Percentiles rank a stretch among this genome's conserved stretches.
These are phyloP conservation scores for Entomortierella lignicola DNA, from an alignment of 192 early-diverging fungal genomes.

Conservation along the genomic window DNA sequence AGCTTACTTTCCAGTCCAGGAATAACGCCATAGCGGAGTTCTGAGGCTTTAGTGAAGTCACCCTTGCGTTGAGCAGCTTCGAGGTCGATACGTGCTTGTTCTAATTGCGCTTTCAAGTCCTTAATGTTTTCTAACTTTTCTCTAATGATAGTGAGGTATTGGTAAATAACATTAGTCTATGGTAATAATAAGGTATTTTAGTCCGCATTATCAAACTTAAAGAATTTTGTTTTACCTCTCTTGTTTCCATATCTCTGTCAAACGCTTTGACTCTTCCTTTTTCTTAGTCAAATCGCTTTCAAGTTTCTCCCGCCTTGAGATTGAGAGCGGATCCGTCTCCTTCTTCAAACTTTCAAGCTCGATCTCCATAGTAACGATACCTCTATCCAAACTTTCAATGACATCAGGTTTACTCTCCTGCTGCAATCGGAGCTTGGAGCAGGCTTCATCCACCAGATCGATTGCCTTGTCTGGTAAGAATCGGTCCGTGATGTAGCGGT, in stretches of 20 bases:
- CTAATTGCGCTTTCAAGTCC: constrained; percentile 72
- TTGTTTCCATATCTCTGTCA: constrained; percentile 73
- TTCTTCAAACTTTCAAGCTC: constrained; percentile 85
- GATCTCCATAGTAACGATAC: constrained; percentile 82
- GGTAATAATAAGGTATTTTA: too few species aligned
- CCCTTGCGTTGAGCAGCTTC: constrained; percentile 79
- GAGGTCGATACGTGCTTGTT: constrained; percentile 79
- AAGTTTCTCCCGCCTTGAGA: constrained; percentile 71
- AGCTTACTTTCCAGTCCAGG: constrained; percentile 77
- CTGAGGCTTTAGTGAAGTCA: constrained; percentile 78
- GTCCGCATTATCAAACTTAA: not conserved
- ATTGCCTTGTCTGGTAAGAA: constrained; percentile 88
- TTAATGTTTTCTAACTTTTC: constrained; percentile 78
- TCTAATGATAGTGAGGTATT: not conserved
- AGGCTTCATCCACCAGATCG: constrained; percentile 85
- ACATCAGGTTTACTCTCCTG: constrained; percentile 85
- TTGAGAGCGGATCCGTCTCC: constrained; percentile 77
- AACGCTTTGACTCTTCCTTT: constrained; percentile 64
- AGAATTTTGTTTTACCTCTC: constrained; percentile 67
- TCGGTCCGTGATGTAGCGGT: constrained; percentile 79
- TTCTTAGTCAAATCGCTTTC: constrained; percentile 70
- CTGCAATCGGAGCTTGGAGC: constrained; percentile 79
- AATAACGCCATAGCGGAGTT: constrained; percentile 83
- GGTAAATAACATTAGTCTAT: not conserved
- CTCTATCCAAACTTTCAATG: constrained; percentile 77